Base-by-base conservation (phyloP, 768 basidiomycete species). In the Leccinum uliginosum region DNA sequence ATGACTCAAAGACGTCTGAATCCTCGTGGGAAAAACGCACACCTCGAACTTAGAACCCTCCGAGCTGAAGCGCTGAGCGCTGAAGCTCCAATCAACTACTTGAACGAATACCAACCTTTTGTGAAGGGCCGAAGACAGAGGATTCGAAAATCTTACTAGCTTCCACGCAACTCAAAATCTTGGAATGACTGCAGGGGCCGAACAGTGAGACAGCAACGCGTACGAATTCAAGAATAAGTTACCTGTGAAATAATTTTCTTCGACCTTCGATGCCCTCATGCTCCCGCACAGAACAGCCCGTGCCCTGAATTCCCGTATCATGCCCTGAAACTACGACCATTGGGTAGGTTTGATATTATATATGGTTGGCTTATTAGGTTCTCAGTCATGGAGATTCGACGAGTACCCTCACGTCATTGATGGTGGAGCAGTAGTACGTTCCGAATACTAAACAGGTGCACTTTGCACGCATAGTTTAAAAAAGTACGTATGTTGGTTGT, bases 1-100 rank as follows among this genome's bases (percentile, higher is more conserved):
- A n/a, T 73, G 51, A 80, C 24, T 26, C 71, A 24, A 79, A 71
- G 47, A 56, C 29, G 29, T 60, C 56, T n/a, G n/a, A 35, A 8
- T 61, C 17, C 17, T 38, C 35, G 35, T 38, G 35, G 35, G 35
- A 38, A 38, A 17, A 32, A 32, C 30, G 30, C 12, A 6, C 30
- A 32, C 12, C 30, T 12, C 4, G 30, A 32, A 32, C 30, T 11
- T 32, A 32, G 29, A 29, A 32, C 30, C 30, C 12, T 32, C n/a
- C n/a, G n/a, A n/a, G n/a, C n/a, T n/a, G n/a, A n/a, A n/a, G n/a
- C 30, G 30, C 12, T 32, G 30, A 32, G 7, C 6, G 34, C 14
- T 9, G 14, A 15, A 19, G 9, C 38, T 40, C 38, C 5, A n/a
- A 38, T 17, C 35, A 17, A 38, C 35, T 38, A 38, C 35, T 17